Evolutionary conservation across 106 monocot genomes (phyloP), one percentile per base, ranked within the genome.

Genomic region (Posidonia australis): DNA sequence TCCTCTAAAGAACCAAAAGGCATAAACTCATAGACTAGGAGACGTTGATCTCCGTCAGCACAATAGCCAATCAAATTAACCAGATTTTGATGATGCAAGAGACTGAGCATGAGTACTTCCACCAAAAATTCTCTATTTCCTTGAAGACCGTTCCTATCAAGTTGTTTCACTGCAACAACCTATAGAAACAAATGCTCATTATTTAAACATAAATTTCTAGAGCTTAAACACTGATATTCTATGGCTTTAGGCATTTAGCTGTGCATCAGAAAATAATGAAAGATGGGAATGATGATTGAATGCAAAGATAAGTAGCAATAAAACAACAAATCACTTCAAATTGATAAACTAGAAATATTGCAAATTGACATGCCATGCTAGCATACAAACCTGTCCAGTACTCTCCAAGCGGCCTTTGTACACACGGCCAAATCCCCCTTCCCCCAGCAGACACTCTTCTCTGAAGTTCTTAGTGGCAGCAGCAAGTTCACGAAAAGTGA

Each of bases 91-190:
- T 83, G 83, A 70, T 80, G 79, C 46, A 83, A 55, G 4, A 80
- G 73, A 57, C 83, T 83, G 22, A 83, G 73, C 80, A 83, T 83
- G 11, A 80, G 76, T 14, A 83, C 83, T 57, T 83, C 83, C 7
- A 80, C 80, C 44, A 83, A 72, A 73, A 83, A 83, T 55, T 83
- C 83, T 36, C 80, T 72, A 58, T 83, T 83, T 51, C 83, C 83
- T 49, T 83, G 83, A 66, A 83, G 79, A 5, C 83, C 70, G 66
- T 77, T 60, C 70, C 70, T 67, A 53, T 77, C 77, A 13, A 77
- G 66, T 60, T 77, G 77, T 64, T 77, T 77, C 24, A 77, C 77
- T 9, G 77, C 77, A 70, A 77, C 77, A 49, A 77, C 60, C 77
- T 77, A 51, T 25, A 26, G 54, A 56, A 64, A 21, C 22, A 62